Percentiles rank a stretch among this genome's conserved stretches.
Evolutionary conservation across 805 yeast species (phyloP).

Genomic region (Zygosaccharomyces kombuchaensis): DNA sequence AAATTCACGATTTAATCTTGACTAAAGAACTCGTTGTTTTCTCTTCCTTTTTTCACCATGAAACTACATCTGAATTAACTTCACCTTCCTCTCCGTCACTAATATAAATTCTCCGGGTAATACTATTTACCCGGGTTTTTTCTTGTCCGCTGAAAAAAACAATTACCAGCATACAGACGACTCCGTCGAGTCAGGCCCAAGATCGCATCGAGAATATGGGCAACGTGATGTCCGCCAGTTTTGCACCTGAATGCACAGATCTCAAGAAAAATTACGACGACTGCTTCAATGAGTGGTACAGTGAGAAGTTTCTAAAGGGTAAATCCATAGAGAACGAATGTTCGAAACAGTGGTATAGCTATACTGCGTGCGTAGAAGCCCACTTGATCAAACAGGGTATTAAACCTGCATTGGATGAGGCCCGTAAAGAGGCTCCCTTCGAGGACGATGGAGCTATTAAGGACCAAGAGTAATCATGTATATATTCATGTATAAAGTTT

Average conservation of each 20-base stretch:
- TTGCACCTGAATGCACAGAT: slow-evolving; percentile 95
- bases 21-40: too few relatives aligned
- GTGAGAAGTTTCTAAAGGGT: slow-evolving; percentile 68
- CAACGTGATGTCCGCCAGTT: slow-evolving; percentile 72
- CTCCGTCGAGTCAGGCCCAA: background rate
- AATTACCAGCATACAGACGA: background rate
- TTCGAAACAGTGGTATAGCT: slow-evolving; percentile 80
- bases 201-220: slow-evolving; percentile 46
- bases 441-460: slow-evolving; percentile 55
- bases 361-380: slow-evolving; percentile 80
- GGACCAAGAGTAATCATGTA: slow-evolving; percentile 10
- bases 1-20: too few relatives aligned
- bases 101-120: background rate
- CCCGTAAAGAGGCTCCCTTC: slow-evolving; percentile 86
- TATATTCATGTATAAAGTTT: background rate
- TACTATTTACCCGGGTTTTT: background rate
- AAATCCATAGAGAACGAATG: slow-evolving; percentile 73
- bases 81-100: background rate
- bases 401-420: slow-evolving; percentile 79
- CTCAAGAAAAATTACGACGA: slow-evolving; percentile 82
- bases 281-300: slow-evolving; percentile 93
- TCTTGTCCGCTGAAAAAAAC: background rate
- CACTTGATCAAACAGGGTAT: slow-evolving; percentile 70
- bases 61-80: too few relatives aligned
- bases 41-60: too few relatives aligned